phyloP scores from a whole-genome alignment of 768 basidiomycete species.

The Trametes meyenii region DNA sequence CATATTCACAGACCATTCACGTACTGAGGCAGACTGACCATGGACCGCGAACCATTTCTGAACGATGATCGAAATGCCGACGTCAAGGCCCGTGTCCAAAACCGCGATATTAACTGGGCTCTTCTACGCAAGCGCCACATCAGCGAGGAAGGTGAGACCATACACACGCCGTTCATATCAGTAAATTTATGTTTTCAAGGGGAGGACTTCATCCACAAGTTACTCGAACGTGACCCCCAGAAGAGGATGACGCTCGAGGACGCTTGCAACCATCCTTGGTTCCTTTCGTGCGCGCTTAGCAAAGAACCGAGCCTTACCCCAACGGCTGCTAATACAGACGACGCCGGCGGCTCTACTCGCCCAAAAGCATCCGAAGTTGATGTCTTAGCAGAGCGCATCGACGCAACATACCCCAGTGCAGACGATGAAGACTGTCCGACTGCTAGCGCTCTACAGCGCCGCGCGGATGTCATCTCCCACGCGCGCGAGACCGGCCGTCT shows the following conservation, averaged over 20 bases:
- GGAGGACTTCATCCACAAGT: slow-evolving; percentile 61
- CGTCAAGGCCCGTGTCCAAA: slow-evolving; percentile 60
- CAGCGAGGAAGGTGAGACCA: slow-evolving; percentile 49
- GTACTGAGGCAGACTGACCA: slow-evolving; percentile 59
- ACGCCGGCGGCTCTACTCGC: no score
- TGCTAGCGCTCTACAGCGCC: no score
- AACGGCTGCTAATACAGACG: no score
- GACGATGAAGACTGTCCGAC: no score
- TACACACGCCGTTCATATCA: slow-evolving; percentile 1
- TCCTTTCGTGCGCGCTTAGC: slow-evolving; percentile 36
- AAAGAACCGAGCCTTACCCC: no score
- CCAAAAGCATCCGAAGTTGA: no score
- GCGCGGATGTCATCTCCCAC: no score
- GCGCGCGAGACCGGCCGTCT: no score
- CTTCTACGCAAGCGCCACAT: slow-evolving; percentile 43
- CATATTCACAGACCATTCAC: not conserved
- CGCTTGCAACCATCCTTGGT: slow-evolving; percentile 80
- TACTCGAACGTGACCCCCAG: slow-evolving; percentile 67
- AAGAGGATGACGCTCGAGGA: slow-evolving; percentile 68
- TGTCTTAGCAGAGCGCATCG: no score
- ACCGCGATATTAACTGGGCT: slow-evolving; percentile 64
- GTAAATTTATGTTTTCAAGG: slow-evolving; percentile 39
- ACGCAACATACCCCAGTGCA: no score
- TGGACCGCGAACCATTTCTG: slow-evolving; percentile 69
- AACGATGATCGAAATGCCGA: slow-evolving; percentile 65